phyloP scores from a whole-genome alignment of 73 alveolate genomes.

The Symbiodinium pilosum region DNA sequence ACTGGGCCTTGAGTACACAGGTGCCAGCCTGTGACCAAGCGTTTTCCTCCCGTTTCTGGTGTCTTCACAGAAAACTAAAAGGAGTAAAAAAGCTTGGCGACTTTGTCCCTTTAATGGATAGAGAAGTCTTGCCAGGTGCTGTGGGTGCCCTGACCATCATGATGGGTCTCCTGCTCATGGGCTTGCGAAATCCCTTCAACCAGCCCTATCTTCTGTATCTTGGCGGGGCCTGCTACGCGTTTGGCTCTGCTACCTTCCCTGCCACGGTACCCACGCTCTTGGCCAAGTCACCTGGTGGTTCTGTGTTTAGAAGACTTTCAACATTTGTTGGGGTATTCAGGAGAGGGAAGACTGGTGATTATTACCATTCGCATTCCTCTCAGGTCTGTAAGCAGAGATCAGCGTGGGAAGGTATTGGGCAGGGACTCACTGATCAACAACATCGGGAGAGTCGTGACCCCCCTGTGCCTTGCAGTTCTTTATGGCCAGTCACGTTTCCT shows the following conservation, averaged over 20 bases:
- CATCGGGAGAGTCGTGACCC: conserved; percentile 71
- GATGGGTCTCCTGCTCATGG: not conserved
- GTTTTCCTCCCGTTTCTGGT: too few species aligned
- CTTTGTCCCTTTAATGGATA: too few species aligned
- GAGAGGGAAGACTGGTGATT: too few species aligned
- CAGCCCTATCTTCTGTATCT: not conserved
- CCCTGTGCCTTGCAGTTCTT: not conserved
- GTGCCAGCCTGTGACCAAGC: too few species aligned
- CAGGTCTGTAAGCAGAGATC: conserved; percentile 17
- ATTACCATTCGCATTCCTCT: too few species aligned
- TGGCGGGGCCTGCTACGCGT: conserved; percentile 32
- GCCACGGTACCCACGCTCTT: conserved; percentile 77
- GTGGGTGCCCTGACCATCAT: conserved; percentile 28
- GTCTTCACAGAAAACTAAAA: too few species aligned
- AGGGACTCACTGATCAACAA: conserved; percentile 38
- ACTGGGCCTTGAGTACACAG: conserved; percentile 35
- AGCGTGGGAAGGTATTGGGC: conserved; percentile 63
- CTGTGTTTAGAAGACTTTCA: too few species aligned
- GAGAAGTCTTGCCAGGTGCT: too few species aligned
- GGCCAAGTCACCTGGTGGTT: too few species aligned
- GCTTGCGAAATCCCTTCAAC: not conserved
- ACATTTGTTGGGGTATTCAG: too few species aligned
- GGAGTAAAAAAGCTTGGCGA: too few species aligned
- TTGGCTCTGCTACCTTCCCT: conserved; percentile 91
- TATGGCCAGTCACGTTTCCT: not conserved